Base-by-base conservation (phyloP, 495 filamentous ascomycete genomes). In the Apiosordaria backusii region DNA sequence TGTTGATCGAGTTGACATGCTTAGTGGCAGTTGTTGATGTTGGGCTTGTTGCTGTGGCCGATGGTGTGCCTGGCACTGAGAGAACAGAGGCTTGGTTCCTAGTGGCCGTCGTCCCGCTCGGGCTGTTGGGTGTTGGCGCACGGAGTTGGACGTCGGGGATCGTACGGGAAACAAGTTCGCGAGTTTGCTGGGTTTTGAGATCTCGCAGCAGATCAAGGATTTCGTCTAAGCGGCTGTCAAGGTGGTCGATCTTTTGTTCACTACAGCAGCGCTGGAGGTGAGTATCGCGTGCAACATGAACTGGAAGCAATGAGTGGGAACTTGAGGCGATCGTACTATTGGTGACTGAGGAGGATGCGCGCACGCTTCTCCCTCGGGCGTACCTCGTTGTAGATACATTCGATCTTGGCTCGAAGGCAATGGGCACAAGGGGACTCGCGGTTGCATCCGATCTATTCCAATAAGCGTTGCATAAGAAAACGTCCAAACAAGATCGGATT, bases 231-330 rank as follows among this genome's bases (percentile, higher is more conserved):
- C 86, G 85, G 54, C 85, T 81, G 70, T 87, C 86, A 61, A 90
- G 88, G 25, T 79, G 75, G 66, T 89, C 87, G 57, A 90, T 88
- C 74, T 90, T 90, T 70, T 79, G 81, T 69, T 90, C 87, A 73
- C 87, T 90, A 61, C 18, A 35, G 23, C 23, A 16, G 18, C 3
- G 57, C 4, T 13, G 13, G 18, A 18, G 24, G 24, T 60, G 10
- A 29, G 57, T 18, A 25, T 15, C 9, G n/a, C 57, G 0, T 77
- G 80, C n/a, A 70, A 88, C 86, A 73, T 86, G 87, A 63, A 23
- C 55, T 15, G 18, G 15, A 16, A 59, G 52, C n/a, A 10, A 16
- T 21, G 9, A n/a, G n/a, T n/a, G n/a, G n/a, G n/a, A n/a, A n/a
- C n/a, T 1, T 4, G 19, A 3, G 22, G 21, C 13, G 5, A 4